Evolutionary conservation across 208 protist genomes (phyloP).

Genomic region (Entamoeba nuttalli): DNA sequence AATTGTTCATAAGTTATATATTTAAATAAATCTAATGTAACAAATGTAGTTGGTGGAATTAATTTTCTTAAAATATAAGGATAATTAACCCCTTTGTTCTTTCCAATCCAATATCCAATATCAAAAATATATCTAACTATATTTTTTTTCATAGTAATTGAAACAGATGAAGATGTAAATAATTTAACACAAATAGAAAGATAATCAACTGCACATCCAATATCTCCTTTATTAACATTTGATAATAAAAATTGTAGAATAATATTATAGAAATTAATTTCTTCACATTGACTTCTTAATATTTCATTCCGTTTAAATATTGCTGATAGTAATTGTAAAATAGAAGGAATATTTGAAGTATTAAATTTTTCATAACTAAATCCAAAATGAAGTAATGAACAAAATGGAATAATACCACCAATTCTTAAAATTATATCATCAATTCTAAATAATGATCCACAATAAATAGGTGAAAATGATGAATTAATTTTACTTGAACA

Average conservation of each 20-base stretch:
- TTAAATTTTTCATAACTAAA: neutral
- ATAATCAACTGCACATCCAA: neutral
- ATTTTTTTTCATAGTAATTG: neutral
- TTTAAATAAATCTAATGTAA: neutral
- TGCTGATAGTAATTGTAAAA: neutral
- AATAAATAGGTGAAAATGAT: neutral
- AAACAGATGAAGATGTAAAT: neutral
- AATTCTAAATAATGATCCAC: neutral
- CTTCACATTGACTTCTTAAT: neutral
- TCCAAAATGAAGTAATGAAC: neutral
- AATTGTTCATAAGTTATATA: neutral
- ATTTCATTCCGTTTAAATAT: neutral
- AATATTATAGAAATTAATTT: neutral
- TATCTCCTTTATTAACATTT: neutral
- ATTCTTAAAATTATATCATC: neutral
- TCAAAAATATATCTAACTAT: neutral
- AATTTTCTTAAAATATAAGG: neutral
- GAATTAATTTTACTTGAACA: neutral
- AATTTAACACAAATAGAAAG: neutral
- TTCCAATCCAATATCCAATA: neutral
- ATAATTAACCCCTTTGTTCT: neutral
- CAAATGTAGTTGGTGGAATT: neutral
- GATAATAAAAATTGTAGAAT: neutral
- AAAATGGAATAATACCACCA: neutral
- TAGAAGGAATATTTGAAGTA: neutral